A percentile compares a stretch with the other conserved stretches of the same genome.
Conservation (phyloP, 2,329 filamentous ascomycete genomes). For the Neopestalotiopsis clavispora region DNA sequence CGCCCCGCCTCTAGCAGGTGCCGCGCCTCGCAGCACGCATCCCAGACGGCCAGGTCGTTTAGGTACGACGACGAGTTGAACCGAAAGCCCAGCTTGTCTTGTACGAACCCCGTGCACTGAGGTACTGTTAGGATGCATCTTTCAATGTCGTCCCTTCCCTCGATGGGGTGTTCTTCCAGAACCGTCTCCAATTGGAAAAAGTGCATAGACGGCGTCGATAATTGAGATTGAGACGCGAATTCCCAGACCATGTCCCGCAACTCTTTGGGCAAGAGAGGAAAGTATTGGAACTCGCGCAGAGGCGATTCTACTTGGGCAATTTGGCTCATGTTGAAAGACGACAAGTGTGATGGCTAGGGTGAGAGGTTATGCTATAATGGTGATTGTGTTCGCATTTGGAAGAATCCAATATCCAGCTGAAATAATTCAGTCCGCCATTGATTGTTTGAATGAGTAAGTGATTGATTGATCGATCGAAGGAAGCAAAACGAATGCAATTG, state of each 20-base stretch:
- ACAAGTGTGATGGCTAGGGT: neutral
- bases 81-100: neutral
- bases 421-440: neutral
- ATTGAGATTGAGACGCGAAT: constrained; percentile 1
- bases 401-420: neutral
- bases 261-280: constrained; percentile 14
- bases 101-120: neutral
- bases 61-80: constrained; percentile 12
- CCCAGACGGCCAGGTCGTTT: constrained; percentile 9
- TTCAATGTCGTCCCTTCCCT: neutral
- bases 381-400: neutral
- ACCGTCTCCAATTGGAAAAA: constrained; percentile 14
- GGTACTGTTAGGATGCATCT: constrained; percentile 7
- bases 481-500: too few relatives aligned
- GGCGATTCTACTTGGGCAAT: neutral
- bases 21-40: constrained; percentile 16
- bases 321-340: constrained; percentile 9
- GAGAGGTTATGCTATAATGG: neutral
- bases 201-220: constrained; percentile 4
- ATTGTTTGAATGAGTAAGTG: neutral
- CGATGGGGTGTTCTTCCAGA: neutral
- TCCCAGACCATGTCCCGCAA: constrained; percentile 14
- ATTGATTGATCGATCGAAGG: neutral
- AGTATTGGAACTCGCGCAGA: constrained; percentile 14
- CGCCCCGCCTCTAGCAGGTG: neutral